Evolutionary conservation across 106 monocot species (phyloP).

Genomic region (Triglochin maritima): DNA sequence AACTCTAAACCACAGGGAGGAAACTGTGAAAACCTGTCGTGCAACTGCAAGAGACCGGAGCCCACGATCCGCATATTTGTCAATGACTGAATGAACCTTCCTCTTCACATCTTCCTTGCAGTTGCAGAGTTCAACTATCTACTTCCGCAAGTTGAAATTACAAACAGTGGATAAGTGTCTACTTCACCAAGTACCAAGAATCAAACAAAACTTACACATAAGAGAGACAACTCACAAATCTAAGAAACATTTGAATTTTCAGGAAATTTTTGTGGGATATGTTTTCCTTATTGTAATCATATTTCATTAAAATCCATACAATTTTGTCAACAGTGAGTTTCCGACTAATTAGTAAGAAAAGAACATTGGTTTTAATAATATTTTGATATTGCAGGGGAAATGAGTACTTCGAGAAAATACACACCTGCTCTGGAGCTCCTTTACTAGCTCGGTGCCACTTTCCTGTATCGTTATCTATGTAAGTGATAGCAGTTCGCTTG

Average conservation of each 20-base stretch:
- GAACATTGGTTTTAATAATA: not conserved
- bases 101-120: constrained; percentile 17
- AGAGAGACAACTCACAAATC: too few species aligned
- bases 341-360: too few species aligned
- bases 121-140: constrained; percentile 62
- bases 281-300: not conserved
- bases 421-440: constrained; percentile 20
- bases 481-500: constrained; percentile 21
- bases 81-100: constrained; percentile 39
- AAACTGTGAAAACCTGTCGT: constrained; percentile 11
- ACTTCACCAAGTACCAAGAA: too few species aligned
- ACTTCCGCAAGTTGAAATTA: too few species aligned
- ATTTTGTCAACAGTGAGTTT: too few species aligned
- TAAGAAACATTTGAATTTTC: too few species aligned
- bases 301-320: not conserved
- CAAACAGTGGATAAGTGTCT: too few species aligned
- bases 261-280: not conserved
- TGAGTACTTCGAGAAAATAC: not conserved
- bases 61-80: constrained; percentile 47
- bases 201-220: too few species aligned
- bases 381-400: not conserved
- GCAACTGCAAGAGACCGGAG: constrained; percentile 51
- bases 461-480: constrained; percentile 7
- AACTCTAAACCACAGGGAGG: too few species aligned
- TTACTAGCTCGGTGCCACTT: constrained; percentile 19